Base-by-base conservation (phyloP, 306 rosid species). In the Hippophae rhamnoides region DNA sequence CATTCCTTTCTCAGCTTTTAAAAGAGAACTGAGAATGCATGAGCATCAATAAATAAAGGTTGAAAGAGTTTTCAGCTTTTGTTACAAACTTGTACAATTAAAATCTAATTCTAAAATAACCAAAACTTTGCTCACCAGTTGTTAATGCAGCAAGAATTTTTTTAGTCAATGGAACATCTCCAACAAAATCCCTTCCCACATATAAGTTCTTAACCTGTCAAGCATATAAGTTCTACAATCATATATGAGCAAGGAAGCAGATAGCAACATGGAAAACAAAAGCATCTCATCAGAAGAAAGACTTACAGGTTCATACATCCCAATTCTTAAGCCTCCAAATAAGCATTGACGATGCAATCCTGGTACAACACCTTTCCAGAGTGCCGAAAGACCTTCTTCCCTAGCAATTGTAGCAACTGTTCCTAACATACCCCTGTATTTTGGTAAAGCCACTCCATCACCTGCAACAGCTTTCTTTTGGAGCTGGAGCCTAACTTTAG, bases 401-500 rank as follows among this genome's bases (percentile, higher is more conserved):
- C 86, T 76, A n/a, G 95, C 98, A 58, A 92, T 88, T 69, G 98
- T 92, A 56, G 54, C 87, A 61, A 92, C 95, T 2, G 96, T 92
- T 25, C 98, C 96, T 63, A 92, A 73, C 96, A 92, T 57, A 27
- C 98, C 98, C 77, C 70, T 85, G 65, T 92, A 92, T 66, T 92
- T 92, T 47, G 98, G 98, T 64, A 85, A 72, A 68, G 75, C 51
- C 61, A 69, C 62, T 38, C 44, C 69, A 65, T 87, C 94, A 3
- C 94, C 90, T 1, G 70, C 72, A 13, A 75, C 74, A 56, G 79
- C 89, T 63, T 83, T 89, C 67, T 87, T 92, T 63, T 92, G 98
- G 61, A 92, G 82, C 76, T 92, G 96, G 71, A 92, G 98, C 79
- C 98, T 83, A 63, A 92, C 98, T 81, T 92, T 92, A 56, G 98